These are phyloP conservation scores for Sarcodon aspratus DNA, from an alignment of 768 basidiomycete genomes.

Conservation along the genomic window DNA sequence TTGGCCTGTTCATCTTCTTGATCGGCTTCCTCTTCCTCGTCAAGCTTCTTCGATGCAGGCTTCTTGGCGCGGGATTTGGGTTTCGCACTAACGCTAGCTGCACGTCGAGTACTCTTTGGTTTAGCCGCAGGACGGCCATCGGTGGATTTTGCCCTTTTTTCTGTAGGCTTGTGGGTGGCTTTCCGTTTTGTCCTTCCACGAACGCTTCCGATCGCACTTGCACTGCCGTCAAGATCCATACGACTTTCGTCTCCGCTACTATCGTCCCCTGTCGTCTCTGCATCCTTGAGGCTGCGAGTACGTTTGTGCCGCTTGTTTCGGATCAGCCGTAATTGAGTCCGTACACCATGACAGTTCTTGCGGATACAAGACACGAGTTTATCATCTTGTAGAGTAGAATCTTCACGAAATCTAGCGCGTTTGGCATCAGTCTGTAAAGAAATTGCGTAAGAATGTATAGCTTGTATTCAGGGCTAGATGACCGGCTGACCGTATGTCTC, in stretches of 20 bases:
- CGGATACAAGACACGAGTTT: conserved; percentile 52
- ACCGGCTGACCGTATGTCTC: conserved; percentile 51
- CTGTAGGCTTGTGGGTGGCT: neutral
- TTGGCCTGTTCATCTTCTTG: neutral
- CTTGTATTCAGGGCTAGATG: neutral
- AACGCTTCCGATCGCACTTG: neutral
- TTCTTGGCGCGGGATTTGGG: neutral
- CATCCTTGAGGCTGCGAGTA: neutral
- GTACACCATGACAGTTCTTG: conserved; percentile 40
- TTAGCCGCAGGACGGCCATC: neutral
- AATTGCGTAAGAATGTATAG: conserved; percentile 1
- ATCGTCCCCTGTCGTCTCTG: neutral
- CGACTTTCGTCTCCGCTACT: neutral
- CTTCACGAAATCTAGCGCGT: conserved; percentile 70
- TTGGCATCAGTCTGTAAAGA: conserved; percentile 48
- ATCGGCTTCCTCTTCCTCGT: neutral
- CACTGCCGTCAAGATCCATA: neutral
- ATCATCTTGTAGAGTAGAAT: conserved; percentile 57
- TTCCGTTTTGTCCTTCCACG: neutral
- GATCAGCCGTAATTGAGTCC: conserved; percentile 11
- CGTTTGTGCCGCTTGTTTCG: neutral
- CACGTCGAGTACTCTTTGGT: neutral
- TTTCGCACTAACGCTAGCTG: neutral
- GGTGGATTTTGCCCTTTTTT: neutral
- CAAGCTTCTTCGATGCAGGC: neutral